Percentiles rank a stretch among this genome's conserved stretches.
Conservation (phyloP, 805 yeast species). For the Candida berthetii region DNA sequence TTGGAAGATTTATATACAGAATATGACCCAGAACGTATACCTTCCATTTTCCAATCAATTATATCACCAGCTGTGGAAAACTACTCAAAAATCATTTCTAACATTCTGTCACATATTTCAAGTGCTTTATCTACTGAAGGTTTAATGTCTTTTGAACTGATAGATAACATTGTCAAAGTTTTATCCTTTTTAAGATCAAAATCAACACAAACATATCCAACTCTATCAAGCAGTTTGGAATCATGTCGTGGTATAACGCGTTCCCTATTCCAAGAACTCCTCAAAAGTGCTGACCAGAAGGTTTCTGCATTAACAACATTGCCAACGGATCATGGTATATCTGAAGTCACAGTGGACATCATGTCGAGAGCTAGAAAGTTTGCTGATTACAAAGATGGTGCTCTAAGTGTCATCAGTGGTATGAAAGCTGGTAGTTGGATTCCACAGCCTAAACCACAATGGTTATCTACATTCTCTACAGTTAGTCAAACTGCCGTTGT, state of each 20-base stretch:
- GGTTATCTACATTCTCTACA: conserved; percentile 43
- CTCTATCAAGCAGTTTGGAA: conserved; percentile 13
- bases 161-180: conserved; percentile 38
- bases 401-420: conserved; percentile 39
- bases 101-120: conserved; percentile 33
- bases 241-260: conserved; percentile 24
- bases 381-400: conserved; percentile 53
- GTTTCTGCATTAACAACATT: conserved; percentile 38
- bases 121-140: conserved; percentile 40
- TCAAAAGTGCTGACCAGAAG: conserved; percentile 48
- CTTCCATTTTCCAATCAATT: conserved; percentile 24
- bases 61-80: conserved; percentile 29
- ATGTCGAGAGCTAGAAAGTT: conserved; percentile 62
- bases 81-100: conserved; percentile 30
- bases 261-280: conserved; percentile 47
- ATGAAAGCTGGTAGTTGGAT: conserved; percentile 66
- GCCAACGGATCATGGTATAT: conserved; percentile 65
- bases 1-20: conserved; percentile 34
- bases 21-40: conserved; percentile 20
- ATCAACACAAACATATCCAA: conserved; percentile 13
- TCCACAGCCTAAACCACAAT: conserved; percentile 48
- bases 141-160: conserved; percentile 49
- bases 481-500: conserved; percentile 35
- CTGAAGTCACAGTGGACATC: conserved; percentile 67
- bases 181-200: conserved; percentile 24